Conservation (phyloP, 352 stramenopile species). For the Globisporangium perplexum region DNA sequence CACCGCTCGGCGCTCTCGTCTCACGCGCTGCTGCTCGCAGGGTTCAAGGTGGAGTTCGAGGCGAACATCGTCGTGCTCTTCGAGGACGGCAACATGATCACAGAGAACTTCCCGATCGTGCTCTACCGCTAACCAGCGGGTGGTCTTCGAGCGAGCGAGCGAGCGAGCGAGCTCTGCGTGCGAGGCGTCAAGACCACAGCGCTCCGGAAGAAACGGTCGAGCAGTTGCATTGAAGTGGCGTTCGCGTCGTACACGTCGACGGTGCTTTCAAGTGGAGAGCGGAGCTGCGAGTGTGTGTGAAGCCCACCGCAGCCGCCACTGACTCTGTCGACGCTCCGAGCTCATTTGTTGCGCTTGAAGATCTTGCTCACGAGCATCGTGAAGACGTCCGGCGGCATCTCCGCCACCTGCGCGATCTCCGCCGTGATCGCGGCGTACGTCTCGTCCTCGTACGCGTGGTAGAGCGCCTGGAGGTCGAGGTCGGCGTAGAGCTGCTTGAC, state of each 20-base stretch:
- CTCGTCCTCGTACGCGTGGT: conserved; percentile 93
- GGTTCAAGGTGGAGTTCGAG: conserved; percentile 91
- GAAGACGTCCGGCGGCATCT: conserved; percentile 91
- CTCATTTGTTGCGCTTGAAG: conserved; percentile 96
- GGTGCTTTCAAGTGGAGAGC: no score
- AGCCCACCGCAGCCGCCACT: neutral
- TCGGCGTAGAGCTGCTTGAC: conserved; percentile 95
- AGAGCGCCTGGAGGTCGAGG: conserved; percentile 85
- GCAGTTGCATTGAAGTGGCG: neutral
- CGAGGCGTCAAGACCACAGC: neutral
- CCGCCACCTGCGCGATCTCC: conserved; percentile 73
- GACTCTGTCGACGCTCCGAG: no score
- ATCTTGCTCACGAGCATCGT: conserved; percentile 93
- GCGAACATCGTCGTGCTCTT: conserved; percentile 92
- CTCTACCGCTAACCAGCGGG: conserved; percentile 49
- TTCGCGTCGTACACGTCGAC: no score
- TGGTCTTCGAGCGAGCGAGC: no score
- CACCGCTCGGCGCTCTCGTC: conserved; percentile 1
- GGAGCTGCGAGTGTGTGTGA: neutral
- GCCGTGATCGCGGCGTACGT: conserved; percentile 81
- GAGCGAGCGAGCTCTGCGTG: neutral
- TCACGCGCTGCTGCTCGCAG: conserved; percentile 13
- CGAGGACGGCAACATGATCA: conserved; percentile 89
- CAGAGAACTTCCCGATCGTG: conserved; percentile 85
- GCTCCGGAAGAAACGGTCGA: neutral